A percentile compares a stretch with the other conserved stretches of the same genome.
Evolutionary conservation across 108 stramenopile genomes (phyloP).

Genomic region (Cyclotella baltica): DNA sequence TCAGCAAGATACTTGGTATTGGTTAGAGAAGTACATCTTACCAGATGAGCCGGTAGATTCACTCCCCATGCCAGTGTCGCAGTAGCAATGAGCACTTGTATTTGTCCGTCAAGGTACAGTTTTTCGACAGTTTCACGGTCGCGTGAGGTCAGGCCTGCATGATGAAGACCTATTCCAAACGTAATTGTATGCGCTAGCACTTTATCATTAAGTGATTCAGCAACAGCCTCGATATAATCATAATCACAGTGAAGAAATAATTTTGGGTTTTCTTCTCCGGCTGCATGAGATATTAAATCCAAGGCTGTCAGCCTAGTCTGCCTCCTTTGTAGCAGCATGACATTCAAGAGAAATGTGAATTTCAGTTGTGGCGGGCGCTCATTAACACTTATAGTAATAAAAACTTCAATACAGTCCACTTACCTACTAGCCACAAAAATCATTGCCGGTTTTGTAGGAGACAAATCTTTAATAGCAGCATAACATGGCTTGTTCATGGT

Average conservation of each 20-base stretch:
- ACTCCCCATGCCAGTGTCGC: slow-evolving; percentile 97
- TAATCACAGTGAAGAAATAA: slow-evolving; percentile 83
- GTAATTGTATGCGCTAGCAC: slow-evolving; percentile 92
- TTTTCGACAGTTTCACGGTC: slow-evolving; percentile 89
- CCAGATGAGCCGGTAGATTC: slow-evolving; percentile 95
- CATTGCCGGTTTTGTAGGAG: slow-evolving; percentile 91
- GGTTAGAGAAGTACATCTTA: not conserved
- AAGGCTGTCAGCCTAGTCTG: slow-evolving; percentile 98
- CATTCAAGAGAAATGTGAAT: slow-evolving; percentile 51
- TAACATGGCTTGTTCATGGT: slow-evolving; percentile 99
- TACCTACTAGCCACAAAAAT: slow-evolving; percentile 92
- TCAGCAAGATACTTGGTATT: not conserved
- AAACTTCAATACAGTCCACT: too few species aligned
- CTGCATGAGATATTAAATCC: slow-evolving; percentile 89
- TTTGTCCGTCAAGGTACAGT: slow-evolving; percentile 89
- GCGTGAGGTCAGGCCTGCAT: slow-evolving; percentile 84
- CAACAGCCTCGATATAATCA: slow-evolving; percentile 75
- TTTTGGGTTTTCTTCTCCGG: slow-evolving; percentile 80
- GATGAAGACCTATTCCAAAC: slow-evolving; percentile 98
- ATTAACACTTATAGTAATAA: too few species aligned
- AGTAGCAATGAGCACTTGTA: slow-evolving; percentile 95
- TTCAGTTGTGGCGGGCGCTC: too few species aligned
- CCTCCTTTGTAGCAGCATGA: slow-evolving; percentile 65
- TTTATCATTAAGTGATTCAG: slow-evolving; percentile 79
- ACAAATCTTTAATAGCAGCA: slow-evolving; percentile 94